Evolutionary conservation across 768 basidiomycete genomes (phyloP).

Genomic region (Panaeolus papilionaceus): DNA sequence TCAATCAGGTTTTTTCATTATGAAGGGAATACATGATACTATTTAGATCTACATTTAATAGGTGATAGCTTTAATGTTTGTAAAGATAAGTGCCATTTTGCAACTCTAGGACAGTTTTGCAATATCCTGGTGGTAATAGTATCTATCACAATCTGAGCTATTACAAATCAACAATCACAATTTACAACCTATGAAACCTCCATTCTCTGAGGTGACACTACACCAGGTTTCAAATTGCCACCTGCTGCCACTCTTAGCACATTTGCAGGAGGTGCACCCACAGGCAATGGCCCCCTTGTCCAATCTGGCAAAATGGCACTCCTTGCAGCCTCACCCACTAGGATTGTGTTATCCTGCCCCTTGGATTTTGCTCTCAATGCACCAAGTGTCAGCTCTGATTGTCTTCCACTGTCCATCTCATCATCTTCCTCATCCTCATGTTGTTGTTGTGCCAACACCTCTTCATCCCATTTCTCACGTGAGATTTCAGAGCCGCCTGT

Average conservation of each 20-base stretch:
- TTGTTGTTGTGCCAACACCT: constrained; percentile 40
- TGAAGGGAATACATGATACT: no score
- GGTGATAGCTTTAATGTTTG: no score
- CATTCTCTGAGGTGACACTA: not conserved
- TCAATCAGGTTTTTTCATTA: no score
- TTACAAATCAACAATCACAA: no score
- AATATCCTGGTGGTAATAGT: no score
- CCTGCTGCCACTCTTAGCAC: not conserved
- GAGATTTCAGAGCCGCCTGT: constrained; percentile 84
- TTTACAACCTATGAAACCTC: not conserved
- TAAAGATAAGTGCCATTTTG: no score
- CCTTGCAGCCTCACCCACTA: constrained; percentile 35
- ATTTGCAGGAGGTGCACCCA: constrained; percentile 69
- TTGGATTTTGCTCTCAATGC: not conserved
- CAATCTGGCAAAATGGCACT: constrained; percentile 76
- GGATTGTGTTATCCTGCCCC: constrained; percentile 17
- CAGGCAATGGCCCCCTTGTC: constrained; percentile 69
- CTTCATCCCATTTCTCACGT: constrained; percentile 88
- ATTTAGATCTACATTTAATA: no score
- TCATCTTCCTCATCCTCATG: constrained; percentile 52
- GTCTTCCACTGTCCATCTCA: constrained; percentile 32
- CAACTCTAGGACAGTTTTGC: no score
- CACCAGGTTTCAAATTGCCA: not conserved
- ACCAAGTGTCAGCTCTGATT: constrained; percentile 16
- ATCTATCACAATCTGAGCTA: no score